Conservation (phyloP, 768 basidiomycete species). For the Psilocybe sp. region DNA sequence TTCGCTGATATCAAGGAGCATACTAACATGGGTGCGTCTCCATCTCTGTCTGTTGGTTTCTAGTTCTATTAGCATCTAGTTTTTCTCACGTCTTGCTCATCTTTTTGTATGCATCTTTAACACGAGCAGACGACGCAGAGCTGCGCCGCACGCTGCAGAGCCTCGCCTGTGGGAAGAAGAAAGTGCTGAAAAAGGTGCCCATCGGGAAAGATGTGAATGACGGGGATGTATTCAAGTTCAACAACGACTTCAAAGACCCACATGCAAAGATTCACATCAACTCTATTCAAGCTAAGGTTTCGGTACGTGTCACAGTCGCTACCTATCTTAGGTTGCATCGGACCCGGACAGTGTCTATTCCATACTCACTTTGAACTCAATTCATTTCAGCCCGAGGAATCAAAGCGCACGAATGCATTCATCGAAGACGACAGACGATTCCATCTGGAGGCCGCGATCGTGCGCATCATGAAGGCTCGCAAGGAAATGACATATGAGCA, state of each 20-base stretch:
- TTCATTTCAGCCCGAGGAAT: constrained; percentile 74
- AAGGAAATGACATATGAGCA: constrained; percentile 81
- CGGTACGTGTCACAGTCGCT: constrained; percentile 47
- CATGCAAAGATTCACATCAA: constrained; percentile 86
- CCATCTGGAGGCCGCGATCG: constrained; percentile 91
- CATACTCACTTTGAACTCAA: neutral
- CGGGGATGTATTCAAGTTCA: constrained; percentile 77
- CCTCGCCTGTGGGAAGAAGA: constrained; percentile 87
- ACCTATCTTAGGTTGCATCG: too few relatives aligned
- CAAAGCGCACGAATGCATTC: constrained; percentile 72
- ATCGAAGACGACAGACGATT: constrained; percentile 87
- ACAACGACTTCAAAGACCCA: constrained; percentile 78
- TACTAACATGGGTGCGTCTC: constrained; percentile 67
- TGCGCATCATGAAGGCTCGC: constrained; percentile 91
- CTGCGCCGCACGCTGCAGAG: constrained; percentile 87
- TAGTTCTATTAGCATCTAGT: neutral
- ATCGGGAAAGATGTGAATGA: constrained; percentile 74
- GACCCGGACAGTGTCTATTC: neutral
- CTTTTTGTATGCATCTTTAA: constrained; percentile 18
- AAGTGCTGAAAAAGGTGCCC: constrained; percentile 81
- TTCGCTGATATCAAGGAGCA: constrained; percentile 67
- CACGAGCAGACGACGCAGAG: constrained; percentile 58
- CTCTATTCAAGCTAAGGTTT: constrained; percentile 91
- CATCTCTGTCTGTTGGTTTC: too few relatives aligned
- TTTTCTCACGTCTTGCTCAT: neutral